Base-by-base conservation (phyloP, 2,329 filamentous ascomycete species). In the Onygena corvina region DNA sequence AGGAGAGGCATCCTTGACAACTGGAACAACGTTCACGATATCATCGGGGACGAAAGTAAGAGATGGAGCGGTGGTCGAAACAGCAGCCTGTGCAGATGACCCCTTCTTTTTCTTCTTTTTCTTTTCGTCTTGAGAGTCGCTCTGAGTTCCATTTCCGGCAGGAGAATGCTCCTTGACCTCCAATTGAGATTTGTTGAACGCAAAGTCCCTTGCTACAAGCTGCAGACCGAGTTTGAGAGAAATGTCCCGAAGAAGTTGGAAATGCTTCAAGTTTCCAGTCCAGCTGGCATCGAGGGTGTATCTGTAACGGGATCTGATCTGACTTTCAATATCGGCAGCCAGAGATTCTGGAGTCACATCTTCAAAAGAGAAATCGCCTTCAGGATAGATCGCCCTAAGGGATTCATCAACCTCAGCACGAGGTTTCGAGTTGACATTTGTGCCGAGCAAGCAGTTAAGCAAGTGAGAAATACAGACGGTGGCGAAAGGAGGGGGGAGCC, bases 1-100 rank as follows among this genome's bases (percentile, higher is more conserved):
- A 33, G 90, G 92, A 52, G 85, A 83, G 3, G 92, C 92, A 64
- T 98, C 89, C 74, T 96, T 96, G 61, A 96, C 79, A 40, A 96
- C 71, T 5, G 92, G 92, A n/a, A 95, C 86, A 52, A 95, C 76
- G 67, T 95, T 95, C 57, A 94, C 69, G 55, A 98, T 77, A 59
- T 98, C 88, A 53, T 94, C 88, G 0, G 86, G 74, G 47, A 72
- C 75, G 68, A 98, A 96, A 0, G 85, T 88, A 52, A 66, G 65
- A 57, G 59, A 67, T 53, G 65, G 74, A 58, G 62, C 69, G 14
- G 73, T 65, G 1, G 73, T 71, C 9, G 61, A 52, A 11, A 57
- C 55, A 30, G 59, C 69, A 50, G 64, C 64, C 7, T 76, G 73
- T 6, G 76, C 74, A 52, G 62, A 63, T 40, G 71, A 67, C 42